phyloP scores from a whole-genome alignment of 768 basidiomycete species.

The Holtermannia corniformis region DNA sequence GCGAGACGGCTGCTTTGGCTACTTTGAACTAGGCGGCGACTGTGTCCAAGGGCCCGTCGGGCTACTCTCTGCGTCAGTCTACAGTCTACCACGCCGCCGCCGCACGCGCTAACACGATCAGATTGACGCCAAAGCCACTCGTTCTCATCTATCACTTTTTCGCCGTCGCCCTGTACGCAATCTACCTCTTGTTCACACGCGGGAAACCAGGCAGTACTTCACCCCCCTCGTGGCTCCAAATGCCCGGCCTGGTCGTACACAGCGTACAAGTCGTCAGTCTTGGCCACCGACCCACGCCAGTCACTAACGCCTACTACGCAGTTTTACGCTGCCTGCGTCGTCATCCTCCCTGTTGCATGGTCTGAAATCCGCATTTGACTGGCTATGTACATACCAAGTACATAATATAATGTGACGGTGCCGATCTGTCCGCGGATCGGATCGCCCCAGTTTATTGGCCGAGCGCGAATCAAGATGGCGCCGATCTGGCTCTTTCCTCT shows the following conservation, averaged over 20 bases:
- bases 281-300: conserved; percentile 2
- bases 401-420: too few species aligned
- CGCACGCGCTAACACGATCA: conserved; percentile 35
- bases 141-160: conserved; percentile 88
- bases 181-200: conserved; percentile 77
- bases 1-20: conserved; percentile 79
- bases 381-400: too few species aligned
- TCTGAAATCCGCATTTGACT: conserved; percentile 57
- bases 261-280: conserved; percentile 60
- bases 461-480: too few species aligned
- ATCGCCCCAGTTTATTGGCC: too few species aligned
- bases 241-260: conserved; percentile 58
- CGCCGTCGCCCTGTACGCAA: conserved; percentile 85
- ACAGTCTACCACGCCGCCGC: background rate
- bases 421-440: too few species aligned
- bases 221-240: conserved; percentile 44
- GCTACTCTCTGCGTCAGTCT: conserved; percentile 69
- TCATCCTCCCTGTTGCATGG: conserved; percentile 81
- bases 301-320: conserved; percentile 37
- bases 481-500: too few species aligned
- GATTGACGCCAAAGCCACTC: conserved; percentile 67
- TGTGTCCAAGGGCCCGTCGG: conserved; percentile 80
- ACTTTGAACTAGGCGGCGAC: conserved; percentile 88
- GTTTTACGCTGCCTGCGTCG: conserved; percentile 87
- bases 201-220: conserved; percentile 39